phyloP scores from a whole-genome alignment of 306 rosid species.

The Erythrophleum fordii region DNA sequence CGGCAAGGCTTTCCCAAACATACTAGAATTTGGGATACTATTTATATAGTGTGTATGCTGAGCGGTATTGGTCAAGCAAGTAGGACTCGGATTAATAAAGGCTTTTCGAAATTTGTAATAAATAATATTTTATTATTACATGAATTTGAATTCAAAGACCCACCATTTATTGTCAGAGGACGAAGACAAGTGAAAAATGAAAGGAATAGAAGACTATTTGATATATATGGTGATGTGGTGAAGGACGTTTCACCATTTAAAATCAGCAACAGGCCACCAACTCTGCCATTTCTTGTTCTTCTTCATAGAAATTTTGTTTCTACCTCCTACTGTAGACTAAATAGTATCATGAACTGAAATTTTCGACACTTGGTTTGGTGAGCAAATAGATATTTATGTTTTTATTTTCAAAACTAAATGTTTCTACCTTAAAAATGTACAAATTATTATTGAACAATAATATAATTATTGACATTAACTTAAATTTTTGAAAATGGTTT shows the following conservation, averaged over 20 bases:
- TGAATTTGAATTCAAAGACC: constrained; percentile 40
- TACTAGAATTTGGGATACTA: too few relatives aligned
- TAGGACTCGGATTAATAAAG: too few relatives aligned
- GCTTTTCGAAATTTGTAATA: too few relatives aligned
- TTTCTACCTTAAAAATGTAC: neutral
- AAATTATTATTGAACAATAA: neutral
- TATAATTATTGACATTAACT: too few relatives aligned
- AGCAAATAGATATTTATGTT: neutral
- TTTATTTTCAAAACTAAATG: too few relatives aligned
- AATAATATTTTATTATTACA: neutral
- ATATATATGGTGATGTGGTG: neutral
- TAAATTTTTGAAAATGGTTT: too few relatives aligned
- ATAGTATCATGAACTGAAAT: neutral
- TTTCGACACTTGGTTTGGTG: neutral
- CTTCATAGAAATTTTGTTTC: neutral
- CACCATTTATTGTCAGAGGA: constrained; percentile 34
- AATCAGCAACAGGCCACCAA: constrained; percentile 11
- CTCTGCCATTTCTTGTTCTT: neutral
- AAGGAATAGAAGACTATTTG: constrained; percentile 5
- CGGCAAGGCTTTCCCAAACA: too few relatives aligned
- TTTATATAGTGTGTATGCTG: neutral
- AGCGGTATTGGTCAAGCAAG: neutral
- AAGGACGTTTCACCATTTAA: neutral
- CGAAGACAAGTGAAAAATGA: constrained; percentile 23
- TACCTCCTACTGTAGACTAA: neutral